A percentile compares a stretch with the other conserved stretches of the same genome.
Evolutionary conservation across 2,329 filamentous ascomycete species (phyloP).

Genomic region (Pseudophaeomoniella oleicola): DNA sequence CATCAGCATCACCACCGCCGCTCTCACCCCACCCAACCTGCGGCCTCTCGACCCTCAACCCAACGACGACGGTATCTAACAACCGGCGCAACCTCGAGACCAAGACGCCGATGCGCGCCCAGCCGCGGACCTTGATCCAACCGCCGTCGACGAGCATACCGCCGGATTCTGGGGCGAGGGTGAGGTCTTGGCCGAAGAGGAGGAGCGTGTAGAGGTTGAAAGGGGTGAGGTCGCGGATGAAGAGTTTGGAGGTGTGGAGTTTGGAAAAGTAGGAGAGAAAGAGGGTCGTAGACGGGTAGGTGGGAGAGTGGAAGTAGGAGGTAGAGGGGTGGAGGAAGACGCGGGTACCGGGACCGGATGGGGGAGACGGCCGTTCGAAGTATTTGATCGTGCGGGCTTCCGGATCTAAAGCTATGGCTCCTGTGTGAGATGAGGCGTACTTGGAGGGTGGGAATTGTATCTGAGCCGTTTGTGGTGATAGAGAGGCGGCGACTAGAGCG

Average conservation of each 20-base stretch:
- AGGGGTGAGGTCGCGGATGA: constrained; percentile 79
- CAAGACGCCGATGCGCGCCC: constrained; percentile 87
- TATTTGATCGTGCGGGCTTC: constrained; percentile 88
- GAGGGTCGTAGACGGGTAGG: constrained; percentile 56
- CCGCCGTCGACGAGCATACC: constrained; percentile 78
- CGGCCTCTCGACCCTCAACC: constrained; percentile 64
- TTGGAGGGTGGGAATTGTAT: constrained; percentile 95
- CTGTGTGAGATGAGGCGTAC: constrained; percentile 73
- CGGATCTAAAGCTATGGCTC: constrained; percentile 82
- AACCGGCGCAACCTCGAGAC: constrained; percentile 70
- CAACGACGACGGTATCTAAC: too few relatives aligned
- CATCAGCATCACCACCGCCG: constrained; percentile 32
- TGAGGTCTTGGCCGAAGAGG: constrained; percentile 62
- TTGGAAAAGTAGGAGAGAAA: constrained; percentile 87
- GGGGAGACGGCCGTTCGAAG: constrained; percentile 50
- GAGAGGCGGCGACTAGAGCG: constrained; percentile 57
- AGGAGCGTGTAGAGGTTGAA: constrained; percentile 83
- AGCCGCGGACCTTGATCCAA: constrained; percentile 74
- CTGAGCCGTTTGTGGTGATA: constrained; percentile 74
- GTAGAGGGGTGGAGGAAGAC: constrained; percentile 92
- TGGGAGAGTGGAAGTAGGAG: constrained; percentile 69
- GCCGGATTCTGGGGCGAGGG: constrained; percentile 69
- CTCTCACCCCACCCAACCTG: constrained; percentile 47
- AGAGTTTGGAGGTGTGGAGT: constrained; percentile 84
- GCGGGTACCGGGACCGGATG: constrained; percentile 22